Conservation (phyloP, 495 filamentous ascomycete genomes). For the Aspergillus coremiiformis region DNA sequence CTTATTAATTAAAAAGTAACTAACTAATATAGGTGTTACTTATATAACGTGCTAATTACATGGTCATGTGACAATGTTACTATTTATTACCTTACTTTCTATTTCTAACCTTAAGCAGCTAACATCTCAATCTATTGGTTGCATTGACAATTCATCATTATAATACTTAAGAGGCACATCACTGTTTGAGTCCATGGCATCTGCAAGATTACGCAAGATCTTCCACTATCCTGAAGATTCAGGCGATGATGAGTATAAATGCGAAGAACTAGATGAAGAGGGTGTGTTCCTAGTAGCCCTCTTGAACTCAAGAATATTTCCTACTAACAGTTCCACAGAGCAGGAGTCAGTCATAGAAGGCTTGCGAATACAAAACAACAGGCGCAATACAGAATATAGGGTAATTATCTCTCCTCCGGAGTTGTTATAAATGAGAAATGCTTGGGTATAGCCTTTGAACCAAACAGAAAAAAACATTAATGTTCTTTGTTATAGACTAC, state of each 20-base stretch:
- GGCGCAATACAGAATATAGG: conserved; percentile 52
- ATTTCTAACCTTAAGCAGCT: too few relatives aligned
- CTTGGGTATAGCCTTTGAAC: too few relatives aligned
- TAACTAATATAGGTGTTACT: too few relatives aligned
- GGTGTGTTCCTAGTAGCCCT: conserved; percentile 28
- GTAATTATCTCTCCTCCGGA: conserved; percentile 22
- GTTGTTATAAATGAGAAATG: background rate
- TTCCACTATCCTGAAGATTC: conserved; percentile 56
- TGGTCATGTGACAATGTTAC: too few relatives aligned
- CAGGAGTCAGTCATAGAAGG: conserved; percentile 62
- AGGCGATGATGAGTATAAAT: conserved; percentile 34
- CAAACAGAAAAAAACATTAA: too few relatives aligned
- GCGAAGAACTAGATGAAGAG: conserved; percentile 58
- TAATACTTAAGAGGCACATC: background rate
- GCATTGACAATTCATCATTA: background rate
- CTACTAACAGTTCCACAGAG: conserved; percentile 37
- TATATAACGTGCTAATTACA: too few relatives aligned
- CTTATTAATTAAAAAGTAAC: too few relatives aligned
- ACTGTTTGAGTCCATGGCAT: conserved; percentile 28
- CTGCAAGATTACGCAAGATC: conserved; percentile 50
- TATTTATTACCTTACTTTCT: too few relatives aligned
- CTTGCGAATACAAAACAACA: conserved; percentile 49
- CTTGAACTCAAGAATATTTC: background rate
- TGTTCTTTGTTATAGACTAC: conserved; percentile 27
- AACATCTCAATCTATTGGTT: too few relatives aligned